Conservation (phyloP, 2,329 filamentous ascomycete species). For the Penicillium paneum region DNA sequence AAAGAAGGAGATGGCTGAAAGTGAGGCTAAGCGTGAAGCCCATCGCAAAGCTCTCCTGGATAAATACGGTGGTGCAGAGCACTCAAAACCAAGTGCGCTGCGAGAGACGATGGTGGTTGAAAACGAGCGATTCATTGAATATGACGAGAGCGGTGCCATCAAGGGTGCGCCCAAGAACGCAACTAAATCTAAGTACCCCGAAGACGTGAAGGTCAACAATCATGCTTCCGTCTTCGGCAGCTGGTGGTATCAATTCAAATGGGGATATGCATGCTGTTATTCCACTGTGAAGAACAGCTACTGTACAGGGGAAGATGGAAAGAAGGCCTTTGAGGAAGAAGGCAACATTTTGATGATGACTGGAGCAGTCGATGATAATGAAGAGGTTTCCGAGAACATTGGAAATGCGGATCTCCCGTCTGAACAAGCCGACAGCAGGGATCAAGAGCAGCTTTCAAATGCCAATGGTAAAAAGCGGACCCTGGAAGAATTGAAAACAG, state of each 20-base stretch:
- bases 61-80: conserved; percentile 74
- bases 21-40: conserved; percentile 64
- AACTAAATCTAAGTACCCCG: conserved; percentile 85
- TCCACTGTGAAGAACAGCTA: conserved; percentile 95
- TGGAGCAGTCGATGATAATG: conserved; percentile 19
- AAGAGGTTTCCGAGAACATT: conserved; percentile 2
- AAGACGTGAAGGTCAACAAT: conserved; percentile 85
- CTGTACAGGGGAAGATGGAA: conserved; percentile 89
- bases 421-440: conserved; percentile 28
- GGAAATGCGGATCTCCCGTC: conserved; percentile 21
- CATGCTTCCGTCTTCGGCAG: conserved; percentile 92
- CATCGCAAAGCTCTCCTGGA: conserved; percentile 69
- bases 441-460: conserved; percentile 33
- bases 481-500: conserved; percentile 72
- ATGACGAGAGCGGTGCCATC: conserved; percentile 83
- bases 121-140: conserved; percentile 86
- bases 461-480: conserved; percentile 64
- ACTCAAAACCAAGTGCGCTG: conserved; percentile 59
- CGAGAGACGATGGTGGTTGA: conserved; percentile 69
- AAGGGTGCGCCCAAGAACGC: conserved; percentile 77
- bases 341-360: conserved; percentile 57
- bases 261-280: conserved; percentile 95
- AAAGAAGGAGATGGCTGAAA: conserved; percentile 74
- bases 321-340: conserved; percentile 72
- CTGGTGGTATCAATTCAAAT: conserved; percentile 94